Percentiles rank a stretch among this genome's conserved stretches.
These are phyloP conservation scores for Fusarium sacchari DNA, from an alignment of 2,329 filamentous ascomycete genomes.

Conservation along the genomic window DNA sequence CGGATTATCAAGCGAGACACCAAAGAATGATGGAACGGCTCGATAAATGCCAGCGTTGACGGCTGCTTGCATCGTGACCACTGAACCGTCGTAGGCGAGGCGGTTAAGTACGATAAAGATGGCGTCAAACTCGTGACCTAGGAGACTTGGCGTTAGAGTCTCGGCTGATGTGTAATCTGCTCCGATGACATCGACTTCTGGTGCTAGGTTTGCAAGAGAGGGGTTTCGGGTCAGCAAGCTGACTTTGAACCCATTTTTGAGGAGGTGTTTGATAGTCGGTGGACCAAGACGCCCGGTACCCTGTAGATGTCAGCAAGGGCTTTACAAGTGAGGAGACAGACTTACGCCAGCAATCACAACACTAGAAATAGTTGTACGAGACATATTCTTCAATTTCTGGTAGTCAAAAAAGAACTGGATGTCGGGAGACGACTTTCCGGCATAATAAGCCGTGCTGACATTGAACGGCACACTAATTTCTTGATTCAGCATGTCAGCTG, in stretches of 20 bases:
- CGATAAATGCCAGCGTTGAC: neutral
- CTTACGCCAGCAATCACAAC: neutral
- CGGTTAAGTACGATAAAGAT: conserved; percentile 9
- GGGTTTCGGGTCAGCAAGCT: neutral
- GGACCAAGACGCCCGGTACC: conserved; percentile 12
- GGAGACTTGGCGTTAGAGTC: neutral
- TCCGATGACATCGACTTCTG: neutral
- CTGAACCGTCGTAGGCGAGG: neutral
- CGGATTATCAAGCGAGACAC: neutral
- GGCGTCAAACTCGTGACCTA: neutral
- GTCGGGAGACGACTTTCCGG: rapidly evolving
- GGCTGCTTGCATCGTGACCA: neutral
- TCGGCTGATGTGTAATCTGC: conserved; percentile 7
- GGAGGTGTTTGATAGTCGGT: neutral
- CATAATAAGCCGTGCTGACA: neutral
- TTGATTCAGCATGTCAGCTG: neutral
- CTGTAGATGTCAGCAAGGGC: rapidly evolving
- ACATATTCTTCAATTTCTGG: neutral
- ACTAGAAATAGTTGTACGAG: neutral
- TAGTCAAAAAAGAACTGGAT: rapidly evolving
- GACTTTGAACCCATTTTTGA: neutral
- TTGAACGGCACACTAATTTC: rapidly evolving
- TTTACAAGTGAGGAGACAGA: rapidly evolving
- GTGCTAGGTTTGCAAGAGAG: neutral
- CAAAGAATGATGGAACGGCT: conserved; percentile 6